Evolutionary conservation across 345 rosid genomes (phyloP).

Genomic region (Lumnitzera littorea): DNA sequence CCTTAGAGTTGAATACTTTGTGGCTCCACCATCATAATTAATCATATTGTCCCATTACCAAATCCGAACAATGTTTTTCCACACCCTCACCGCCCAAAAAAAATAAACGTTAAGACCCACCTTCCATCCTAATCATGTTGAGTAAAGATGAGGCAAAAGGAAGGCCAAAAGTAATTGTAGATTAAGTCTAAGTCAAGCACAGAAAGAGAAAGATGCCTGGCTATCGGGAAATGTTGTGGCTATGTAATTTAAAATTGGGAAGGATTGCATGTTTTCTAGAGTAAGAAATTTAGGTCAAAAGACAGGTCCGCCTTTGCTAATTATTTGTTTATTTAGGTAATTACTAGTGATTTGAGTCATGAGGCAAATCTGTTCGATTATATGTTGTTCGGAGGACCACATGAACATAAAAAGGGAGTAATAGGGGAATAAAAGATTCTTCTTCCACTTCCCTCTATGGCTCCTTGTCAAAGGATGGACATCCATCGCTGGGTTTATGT

Average conservation of each 20-base stretch:
- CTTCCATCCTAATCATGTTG: conserved; percentile 22
- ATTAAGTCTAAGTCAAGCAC: no score
- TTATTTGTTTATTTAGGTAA: no score
- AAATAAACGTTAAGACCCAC: conserved; percentile 8
- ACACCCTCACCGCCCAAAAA: conserved; percentile 5
- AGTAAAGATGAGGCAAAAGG: conserved; percentile 23
- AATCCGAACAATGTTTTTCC: conserved; percentile 25
- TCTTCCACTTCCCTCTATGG: background rate
- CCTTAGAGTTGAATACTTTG: conserved; percentile 5
- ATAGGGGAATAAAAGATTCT: background rate
- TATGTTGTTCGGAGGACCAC: background rate
- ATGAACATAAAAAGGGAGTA: conserved; percentile 2
- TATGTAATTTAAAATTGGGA: no score
- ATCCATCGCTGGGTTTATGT: no score
- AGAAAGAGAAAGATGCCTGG: background rate
- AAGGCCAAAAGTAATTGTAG: conserved; percentile 3
- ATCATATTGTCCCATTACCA: conserved; percentile 40
- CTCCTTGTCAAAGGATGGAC: background rate
- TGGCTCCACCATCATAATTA: conserved; percentile 28
- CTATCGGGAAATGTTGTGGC: background rate
- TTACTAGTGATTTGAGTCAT: no score
- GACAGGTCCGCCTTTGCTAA: no score
- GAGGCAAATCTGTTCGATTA: background rate
- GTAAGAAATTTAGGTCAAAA: no score
- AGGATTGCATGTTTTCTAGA: no score